Base-by-base conservation (phyloP, 108 stramenopile species). In the Aurantiochytrium sp. region DNA sequence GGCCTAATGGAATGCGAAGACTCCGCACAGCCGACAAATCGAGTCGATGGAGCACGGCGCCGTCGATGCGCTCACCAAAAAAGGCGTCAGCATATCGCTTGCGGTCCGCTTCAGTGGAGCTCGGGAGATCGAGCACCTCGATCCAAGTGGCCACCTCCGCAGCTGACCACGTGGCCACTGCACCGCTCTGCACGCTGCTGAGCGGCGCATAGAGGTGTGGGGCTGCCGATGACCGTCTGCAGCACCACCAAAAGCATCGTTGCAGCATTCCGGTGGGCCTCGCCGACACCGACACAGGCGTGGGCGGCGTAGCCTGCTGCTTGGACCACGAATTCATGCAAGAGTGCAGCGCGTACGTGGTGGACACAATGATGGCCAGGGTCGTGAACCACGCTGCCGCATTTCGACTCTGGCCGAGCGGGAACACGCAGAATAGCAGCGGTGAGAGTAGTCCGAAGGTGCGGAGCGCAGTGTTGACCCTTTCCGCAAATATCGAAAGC, bases 41-140 rank as follows among this genome's bases (percentile, higher is more conserved):
- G 34, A 65, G 59, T 34, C 59, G 15, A 19, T 65, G 59, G 8
- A 65, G 19, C 8, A 65, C 59, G 8, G 73, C 42, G 24, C 73
- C 73, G 24, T 81, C 73, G 17, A 81, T 4, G 6, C 73, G 10
- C 24, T 81, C 73, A 10, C 42, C 42, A 4, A 81, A 81, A 42
- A 81, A 81, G n/a, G 45, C 45, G 24, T 81, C 73, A 6, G 42
- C 73, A 48, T 81, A 81, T 17, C 39, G 73, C 24, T 81, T 81
- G 1, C 39, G 39, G 12, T 81, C 73, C 15, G 45, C 42, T 12
- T 41, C 42, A 12, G 73, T 81, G 6, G 73, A 48, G 39, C 73
- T 41, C 45, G 73, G 73, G 19, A 81, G 32, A 24, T 48, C 45
- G 24, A 81, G 45, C 42, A 27, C 32, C 1, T 81, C 73, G 45